Evolutionary conservation across 495 filamentous ascomycete genomes (phyloP).

Genomic region (Tuber indicum): DNA sequence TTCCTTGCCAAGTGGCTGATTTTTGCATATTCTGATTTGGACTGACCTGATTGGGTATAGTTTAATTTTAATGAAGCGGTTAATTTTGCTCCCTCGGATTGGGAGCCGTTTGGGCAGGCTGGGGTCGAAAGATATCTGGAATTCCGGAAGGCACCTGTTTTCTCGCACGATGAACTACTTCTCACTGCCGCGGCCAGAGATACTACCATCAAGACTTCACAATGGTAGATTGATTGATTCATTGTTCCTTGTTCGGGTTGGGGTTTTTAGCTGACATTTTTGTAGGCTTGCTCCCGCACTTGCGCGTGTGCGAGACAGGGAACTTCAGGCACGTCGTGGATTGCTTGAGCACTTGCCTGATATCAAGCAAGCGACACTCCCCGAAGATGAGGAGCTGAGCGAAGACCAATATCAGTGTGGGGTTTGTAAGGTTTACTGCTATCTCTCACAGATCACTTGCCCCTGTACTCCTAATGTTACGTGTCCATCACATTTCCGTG

Average conservation of each 20-base stretch:
- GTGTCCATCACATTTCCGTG: conserved; percentile 39
- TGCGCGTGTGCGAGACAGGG: conserved; percentile 65
- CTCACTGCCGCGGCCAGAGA: conserved; percentile 73
- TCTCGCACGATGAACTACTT: conserved; percentile 94
- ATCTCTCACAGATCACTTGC: conserved; percentile 84
- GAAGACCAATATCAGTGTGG: conserved; percentile 87
- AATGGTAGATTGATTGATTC: conserved; percentile 52
- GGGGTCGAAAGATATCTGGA: conserved; percentile 80
- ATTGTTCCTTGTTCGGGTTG: neutral
- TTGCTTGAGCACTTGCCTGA: conserved; percentile 63
- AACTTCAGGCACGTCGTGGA: conserved; percentile 58
- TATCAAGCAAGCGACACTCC: conserved; percentile 42
- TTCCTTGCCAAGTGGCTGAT: conserved; percentile 36
- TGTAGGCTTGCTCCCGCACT: conserved; percentile 69
- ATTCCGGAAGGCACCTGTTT: conserved; percentile 88
- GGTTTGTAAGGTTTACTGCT: conserved; percentile 87
- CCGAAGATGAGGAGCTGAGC: conserved; percentile 66
- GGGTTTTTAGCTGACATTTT: conserved; percentile 13
- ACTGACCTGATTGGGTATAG: conserved; percentile 23
- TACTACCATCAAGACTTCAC: conserved; percentile 82
- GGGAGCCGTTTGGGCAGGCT: conserved; percentile 85
- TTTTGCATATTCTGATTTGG: conserved; percentile 35
- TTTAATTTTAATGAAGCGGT: conserved; percentile 99
- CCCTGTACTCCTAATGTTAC: conserved; percentile 40
- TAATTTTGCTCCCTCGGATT: conserved; percentile 94